phyloP scores from a whole-genome alignment of 139 green algal genomes.

The Tetraselmis striata region DNA sequence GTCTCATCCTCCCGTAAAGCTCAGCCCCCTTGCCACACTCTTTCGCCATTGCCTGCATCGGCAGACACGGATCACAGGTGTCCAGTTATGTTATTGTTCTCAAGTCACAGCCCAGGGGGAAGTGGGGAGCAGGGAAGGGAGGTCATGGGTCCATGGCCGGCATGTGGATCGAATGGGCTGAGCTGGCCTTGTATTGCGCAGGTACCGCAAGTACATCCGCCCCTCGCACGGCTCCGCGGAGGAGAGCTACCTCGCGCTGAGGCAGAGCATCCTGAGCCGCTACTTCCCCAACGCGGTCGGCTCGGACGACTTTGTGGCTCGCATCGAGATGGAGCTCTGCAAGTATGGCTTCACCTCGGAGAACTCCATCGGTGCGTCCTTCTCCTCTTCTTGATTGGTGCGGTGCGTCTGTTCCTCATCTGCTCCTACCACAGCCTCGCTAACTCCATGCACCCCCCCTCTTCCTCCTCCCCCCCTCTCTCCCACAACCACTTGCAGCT shows the following conservation, averaged over 20 bases:
- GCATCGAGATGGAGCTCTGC: constrained; percentile 3
- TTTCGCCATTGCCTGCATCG: no score
- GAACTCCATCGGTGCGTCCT: constrained; percentile 1
- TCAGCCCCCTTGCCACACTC: no score
- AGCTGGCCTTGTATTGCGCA: no score
- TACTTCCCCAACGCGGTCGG: constrained; percentile 1
- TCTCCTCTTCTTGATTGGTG: background rate
- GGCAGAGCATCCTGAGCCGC: constrained; percentile 13
- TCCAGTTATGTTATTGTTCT: no score
- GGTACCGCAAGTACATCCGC: background rate
- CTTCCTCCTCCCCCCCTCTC: background rate
- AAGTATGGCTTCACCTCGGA: constrained; percentile 2
- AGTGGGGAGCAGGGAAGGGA: no score
- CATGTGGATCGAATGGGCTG: no score
- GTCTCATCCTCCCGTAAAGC: no score
- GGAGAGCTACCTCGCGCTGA: constrained; percentile 14
- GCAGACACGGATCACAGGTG: no score
- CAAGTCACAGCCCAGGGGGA: no score
- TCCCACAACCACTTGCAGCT: no score
- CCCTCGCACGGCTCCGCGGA: constrained; percentile 5
- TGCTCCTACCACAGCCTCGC: background rate
- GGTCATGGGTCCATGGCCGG: no score
- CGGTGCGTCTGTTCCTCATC: background rate
- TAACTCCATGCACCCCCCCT: background rate
- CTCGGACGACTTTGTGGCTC: constrained; percentile 3